Conservation (phyloP, 352 stramenopile species). For the Phytopythium litorale region DNA sequence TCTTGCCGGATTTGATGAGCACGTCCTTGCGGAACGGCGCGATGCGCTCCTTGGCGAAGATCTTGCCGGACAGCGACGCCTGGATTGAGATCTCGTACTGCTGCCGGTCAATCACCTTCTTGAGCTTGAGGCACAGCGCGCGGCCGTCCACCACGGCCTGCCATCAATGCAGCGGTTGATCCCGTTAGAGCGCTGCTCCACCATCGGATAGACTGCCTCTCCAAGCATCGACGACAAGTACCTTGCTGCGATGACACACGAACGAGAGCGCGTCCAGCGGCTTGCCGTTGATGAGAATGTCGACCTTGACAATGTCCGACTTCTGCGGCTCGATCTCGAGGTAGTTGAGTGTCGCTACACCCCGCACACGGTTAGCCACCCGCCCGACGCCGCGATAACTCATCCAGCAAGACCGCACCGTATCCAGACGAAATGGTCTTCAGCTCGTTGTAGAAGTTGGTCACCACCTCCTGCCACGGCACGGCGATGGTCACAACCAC, state of each 20-base stretch:
- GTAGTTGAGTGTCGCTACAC: conserved; percentile 91
- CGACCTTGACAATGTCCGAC: conserved; percentile 94
- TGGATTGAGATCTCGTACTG: conserved; percentile 99
- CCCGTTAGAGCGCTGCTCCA: not conserved
- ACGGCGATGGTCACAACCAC: conserved; percentile 94
- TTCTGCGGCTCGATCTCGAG: conserved; percentile 87
- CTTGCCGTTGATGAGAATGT: conserved; percentile 94
- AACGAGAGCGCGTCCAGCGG: conserved; percentile 96
- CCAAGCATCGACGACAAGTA: conserved; percentile 8
- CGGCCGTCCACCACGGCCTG: conserved; percentile 53
- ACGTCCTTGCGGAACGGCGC: conserved; percentile 96
- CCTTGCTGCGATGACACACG: conserved; percentile 91
- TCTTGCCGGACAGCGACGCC: conserved; percentile 92
- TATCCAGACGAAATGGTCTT: conserved; percentile 96
- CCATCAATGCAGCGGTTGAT: not conserved
- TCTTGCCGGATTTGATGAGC: conserved; percentile 94
- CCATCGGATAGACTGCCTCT: not conserved
- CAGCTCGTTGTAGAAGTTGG: conserved; percentile 98
- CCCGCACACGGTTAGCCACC: not conserved
- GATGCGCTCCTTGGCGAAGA: conserved; percentile 97
- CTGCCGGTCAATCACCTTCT: conserved; percentile 95
- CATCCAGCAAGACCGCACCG: conserved; percentile 38
- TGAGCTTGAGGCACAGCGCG: conserved; percentile 93
- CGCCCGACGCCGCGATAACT: not conserved
- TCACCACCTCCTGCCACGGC: conserved; percentile 99